A percentile compares a stretch with the other conserved stretches of the same genome.
Evolutionary conservation across 2,329 filamentous ascomycete species (phyloP).

Genomic region (Hypomyces perniciosus): DNA sequence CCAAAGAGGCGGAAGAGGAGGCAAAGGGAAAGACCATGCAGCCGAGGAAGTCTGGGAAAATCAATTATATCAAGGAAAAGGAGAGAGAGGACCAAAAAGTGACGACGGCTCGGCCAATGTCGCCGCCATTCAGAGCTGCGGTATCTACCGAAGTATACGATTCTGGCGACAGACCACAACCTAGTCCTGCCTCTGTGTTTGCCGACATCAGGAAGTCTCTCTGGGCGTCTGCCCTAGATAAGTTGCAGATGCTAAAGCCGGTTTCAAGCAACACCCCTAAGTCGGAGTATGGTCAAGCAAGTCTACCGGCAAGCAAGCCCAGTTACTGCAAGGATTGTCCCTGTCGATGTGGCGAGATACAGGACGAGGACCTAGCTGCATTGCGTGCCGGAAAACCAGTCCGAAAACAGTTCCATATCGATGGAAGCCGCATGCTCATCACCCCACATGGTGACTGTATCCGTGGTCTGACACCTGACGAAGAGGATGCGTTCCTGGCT

Average conservation of each 20-base stretch:
- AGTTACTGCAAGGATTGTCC: conserved; percentile 31
- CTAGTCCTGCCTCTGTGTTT: conserved; percentile 30
- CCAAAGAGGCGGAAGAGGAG: conserved; percentile 17
- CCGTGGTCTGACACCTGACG: conserved; percentile 61
- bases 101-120: conserved; percentile 9
- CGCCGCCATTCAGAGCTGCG: conserved; percentile 16
- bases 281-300: conserved; percentile 20
- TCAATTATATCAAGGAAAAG: conserved; percentile 22
- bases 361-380: conserved; percentile 46
- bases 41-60: conserved; percentile 27
- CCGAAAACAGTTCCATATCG: conserved; percentile 50
- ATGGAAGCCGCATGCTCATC: conserved; percentile 63
- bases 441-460: conserved; percentile 72
- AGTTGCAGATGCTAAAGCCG: conserved; percentile 33
- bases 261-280: conserved; percentile 26
- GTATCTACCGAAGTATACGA: conserved; percentile 16
- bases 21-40: conserved; percentile 24
- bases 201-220: conserved; percentile 28
- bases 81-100: conserved; percentile 12
- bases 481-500: conserved; percentile 64
- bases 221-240: conserved; percentile 29
- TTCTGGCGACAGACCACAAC: conserved; percentile 24
- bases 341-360: conserved; percentile 36
- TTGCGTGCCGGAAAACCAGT: conserved; percentile 54
- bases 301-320: conserved; percentile 18